A percentile compares a stretch with the other conserved stretches of the same genome.
phyloP scores from a whole-genome alignment of 306 rosid genomes.

The Trifolium repens region DNA sequence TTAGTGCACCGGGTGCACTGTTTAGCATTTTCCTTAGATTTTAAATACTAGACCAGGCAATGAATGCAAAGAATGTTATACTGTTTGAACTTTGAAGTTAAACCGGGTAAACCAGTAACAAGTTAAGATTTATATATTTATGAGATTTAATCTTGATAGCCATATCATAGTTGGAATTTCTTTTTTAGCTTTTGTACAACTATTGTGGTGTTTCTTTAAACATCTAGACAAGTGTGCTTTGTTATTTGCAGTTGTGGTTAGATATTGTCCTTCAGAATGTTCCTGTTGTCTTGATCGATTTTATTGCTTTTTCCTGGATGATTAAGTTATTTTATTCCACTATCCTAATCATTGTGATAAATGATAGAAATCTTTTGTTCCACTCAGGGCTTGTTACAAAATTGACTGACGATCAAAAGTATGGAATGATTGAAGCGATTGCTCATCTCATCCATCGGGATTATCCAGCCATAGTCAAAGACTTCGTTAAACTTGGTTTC shows the following conservation, averaged over 20 bases:
- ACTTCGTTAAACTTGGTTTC: conserved; percentile 90
- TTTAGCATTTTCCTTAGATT: not conserved
- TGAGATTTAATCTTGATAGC: not conserved
- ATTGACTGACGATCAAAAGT: conserved; percentile 95
- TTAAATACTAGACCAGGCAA: not conserved
- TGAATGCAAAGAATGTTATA: not conserved
- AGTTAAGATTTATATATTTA: conserved; percentile 9
- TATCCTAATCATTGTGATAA: conserved; percentile 23
- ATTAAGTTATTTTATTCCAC: conserved; percentile 28
- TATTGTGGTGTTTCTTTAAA: conserved; percentile 31
- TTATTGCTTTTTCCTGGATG: conserved; percentile 17
- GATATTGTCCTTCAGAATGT: conserved; percentile 25
- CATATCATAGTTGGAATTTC: not conserved
- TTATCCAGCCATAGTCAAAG: conserved; percentile 90
- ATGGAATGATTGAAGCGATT: conserved; percentile 99
- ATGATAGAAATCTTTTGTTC: conserved; percentile 46
- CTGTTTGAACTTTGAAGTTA: not conserved
- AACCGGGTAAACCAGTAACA: not conserved
- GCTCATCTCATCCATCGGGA: conserved; percentile 98
- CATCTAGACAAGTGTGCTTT: conserved; percentile 29
- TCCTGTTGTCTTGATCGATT: conserved; percentile 14
- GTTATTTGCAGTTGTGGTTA: conserved; percentile 28
- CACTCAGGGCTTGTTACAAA: conserved; percentile 92
- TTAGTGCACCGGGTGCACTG: too few species aligned
- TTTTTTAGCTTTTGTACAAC: not conserved